A percentile compares a stretch with the other conserved stretches of the same genome.
Conservation (phyloP, 1,139 yeast species). For the Nematodospora anomalae region DNA sequence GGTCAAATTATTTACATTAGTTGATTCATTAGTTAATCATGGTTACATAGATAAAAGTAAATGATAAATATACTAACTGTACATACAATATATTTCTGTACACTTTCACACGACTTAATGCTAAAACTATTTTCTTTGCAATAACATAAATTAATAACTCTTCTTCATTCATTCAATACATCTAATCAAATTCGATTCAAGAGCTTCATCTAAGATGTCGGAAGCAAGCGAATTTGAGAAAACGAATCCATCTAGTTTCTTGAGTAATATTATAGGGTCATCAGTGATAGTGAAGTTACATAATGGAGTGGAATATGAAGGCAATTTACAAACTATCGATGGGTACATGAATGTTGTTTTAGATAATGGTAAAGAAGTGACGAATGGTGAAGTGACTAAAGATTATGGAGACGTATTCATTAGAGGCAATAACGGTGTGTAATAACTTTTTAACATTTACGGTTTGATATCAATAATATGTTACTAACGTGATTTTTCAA, state of each 20-base stretch:
- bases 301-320: slow-evolving; percentile 80
- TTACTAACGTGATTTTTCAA: slow-evolving; percentile 6
- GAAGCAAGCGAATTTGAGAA: slow-evolving; percentile 19
- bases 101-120: background rate
- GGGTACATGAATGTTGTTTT: slow-evolving; percentile 96
- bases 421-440: slow-evolving; percentile 90
- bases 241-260: slow-evolving; percentile 72
- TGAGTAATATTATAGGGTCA: slow-evolving; percentile 76
- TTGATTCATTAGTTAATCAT: slow-evolving; percentile 51
- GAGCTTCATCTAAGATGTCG: slow-evolving; percentile 6
- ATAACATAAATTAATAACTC: no score
- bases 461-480: background rate
- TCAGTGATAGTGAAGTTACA: slow-evolving; percentile 80
- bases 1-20: slow-evolving; percentile 55
- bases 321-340: slow-evolving; percentile 83
- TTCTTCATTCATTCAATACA: background rate
- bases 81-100: background rate
- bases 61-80: no score
- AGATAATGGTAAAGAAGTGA: slow-evolving; percentile 70
- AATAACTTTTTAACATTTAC: background rate
- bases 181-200: background rate
- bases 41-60: slow-evolving; percentile 4
- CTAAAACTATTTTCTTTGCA: no score
- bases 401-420: slow-evolving; percentile 84
- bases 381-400: slow-evolving; percentile 55